Base-by-base conservation (phyloP, 768 basidiomycete species). In the Butyriboletus loyo region DNA sequence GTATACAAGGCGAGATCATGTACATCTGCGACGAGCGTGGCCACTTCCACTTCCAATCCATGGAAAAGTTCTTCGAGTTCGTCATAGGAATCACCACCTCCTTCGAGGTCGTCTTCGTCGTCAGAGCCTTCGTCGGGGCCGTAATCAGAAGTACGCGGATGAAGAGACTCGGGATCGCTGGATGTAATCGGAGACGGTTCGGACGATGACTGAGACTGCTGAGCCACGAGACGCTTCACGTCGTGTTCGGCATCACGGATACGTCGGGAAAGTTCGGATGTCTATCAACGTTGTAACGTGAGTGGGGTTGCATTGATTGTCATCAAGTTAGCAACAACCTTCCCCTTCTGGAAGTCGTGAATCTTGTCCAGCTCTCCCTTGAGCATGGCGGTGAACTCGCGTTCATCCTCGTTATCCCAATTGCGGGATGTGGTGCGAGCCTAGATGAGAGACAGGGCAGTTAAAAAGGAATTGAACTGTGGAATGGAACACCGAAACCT, bases 1-100 rank as follows among this genome's bases (percentile, higher is more conserved):
- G 96, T 95, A 67, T 95, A 89, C 28, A 98, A 75, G 1, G 94
- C 93, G 36, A 95, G 78, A 68, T 93, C 91, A 60, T 94, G 91
- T 11, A 92, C 89, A 58, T 91, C 89, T 1, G 96, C 96, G 17
- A 99, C 96, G 39, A 99, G 82, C 37, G 83, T 89, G 1, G 95
- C 96, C 19, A 98, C 91, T 65, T 95, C 92, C 65, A 97, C 95
- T 71, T 98, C 93, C 19, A 98, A 75, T 15, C 78, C 79, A 55
- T 87, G 84, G 68, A 97, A 99, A 21, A 85, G 78, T 45, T 91
- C 91, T 63, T 97, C 94, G 11, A 93, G 74, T 35, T 86, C 85
- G 58, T 88, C 87, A 42, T 81, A 78, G 15, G 85, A 85, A 49
- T 85, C 77, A 22, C 72, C 75, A 28, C 75, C 73, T 7, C 67